Evolutionary conservation across 2,329 filamentous ascomycete species (phyloP), one percentile per base, ranked within the genome.

Genomic region (Talaromyces sp.): DNA sequence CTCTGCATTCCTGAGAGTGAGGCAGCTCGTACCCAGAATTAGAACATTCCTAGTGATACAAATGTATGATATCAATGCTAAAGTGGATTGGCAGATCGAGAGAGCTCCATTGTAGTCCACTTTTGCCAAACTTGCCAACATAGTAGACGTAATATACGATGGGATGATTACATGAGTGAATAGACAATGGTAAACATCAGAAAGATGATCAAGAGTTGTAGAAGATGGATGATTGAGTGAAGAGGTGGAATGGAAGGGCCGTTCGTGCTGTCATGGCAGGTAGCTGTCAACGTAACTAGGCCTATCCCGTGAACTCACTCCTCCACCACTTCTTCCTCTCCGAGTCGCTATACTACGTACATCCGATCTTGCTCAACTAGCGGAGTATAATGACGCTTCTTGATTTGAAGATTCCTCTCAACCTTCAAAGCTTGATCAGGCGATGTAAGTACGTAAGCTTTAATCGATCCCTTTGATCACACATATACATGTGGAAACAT

Each of bases 1-100:
- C 25, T 27, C 36, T 59, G 38, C 56, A 59, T 59, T 59, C 56
- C 36, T 31, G n/a, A 40, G 10, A 59, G 36, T 43, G 38, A 38
- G 56, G 56, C 36, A 59, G 56, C 56, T 45, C 22, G 38, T 59
- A 45, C 19, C 53, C 53, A 56, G 31, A 4, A 56, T 43, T 59
- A 59, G 56, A 59, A 31, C 59, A 62, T 51, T 62, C 59, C 45
- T 27, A 62, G 49, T 51, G 59, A 51, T 53, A 62, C 43, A 51
- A 53, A 53, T 34, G 19, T 62, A 54, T 62, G 43, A 53, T 53
- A 51, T 62, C 56, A 59, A 40, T 38, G 13, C 6, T 59, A 31
- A 15, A 31, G 5, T 36, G n/a, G 27, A 40, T 58, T 58, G 0
- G 56, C 25, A 43, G n/a, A 58, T 29, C 19, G 25, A 29, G 25